phyloP scores from a whole-genome alignment of 2,329 filamentous ascomycete species.

The Emydomyces testavorans region DNA sequence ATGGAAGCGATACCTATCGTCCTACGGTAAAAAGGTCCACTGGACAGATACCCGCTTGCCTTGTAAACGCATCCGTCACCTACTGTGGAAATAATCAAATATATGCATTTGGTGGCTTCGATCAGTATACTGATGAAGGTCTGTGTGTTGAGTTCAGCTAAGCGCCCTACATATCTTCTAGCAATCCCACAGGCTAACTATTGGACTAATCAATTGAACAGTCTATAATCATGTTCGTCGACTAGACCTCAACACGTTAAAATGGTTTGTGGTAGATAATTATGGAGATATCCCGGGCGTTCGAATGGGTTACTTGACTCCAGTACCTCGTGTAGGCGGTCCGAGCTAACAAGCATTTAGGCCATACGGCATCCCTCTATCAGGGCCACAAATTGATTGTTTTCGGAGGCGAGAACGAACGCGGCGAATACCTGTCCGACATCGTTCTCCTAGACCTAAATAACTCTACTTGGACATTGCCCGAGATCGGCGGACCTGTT shows the following conservation, averaged over 20 bases:
- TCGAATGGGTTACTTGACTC: constrained; percentile 63
- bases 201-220: constrained; percentile 19
- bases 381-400: constrained; percentile 91
- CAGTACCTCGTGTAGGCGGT: background rate
- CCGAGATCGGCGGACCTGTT: constrained; percentile 68
- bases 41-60: constrained; percentile 74
- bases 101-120: constrained; percentile 95
- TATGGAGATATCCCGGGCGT: constrained; percentile 97
- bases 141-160: constrained; percentile 9
- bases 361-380: constrained; percentile 89
- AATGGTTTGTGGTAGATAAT: constrained; percentile 95
- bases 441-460: constrained; percentile 92
- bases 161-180: background rate
- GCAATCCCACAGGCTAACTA: constrained; percentile 8
- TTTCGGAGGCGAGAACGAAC: constrained; percentile 96
- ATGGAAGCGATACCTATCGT: constrained; percentile 60
- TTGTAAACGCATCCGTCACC: constrained; percentile 98
- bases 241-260: constrained; percentile 73
- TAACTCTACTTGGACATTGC: constrained; percentile 90
- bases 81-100: constrained; percentile 96
- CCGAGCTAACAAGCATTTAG: constrained; percentile 35
- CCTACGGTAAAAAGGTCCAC: constrained; percentile 71
- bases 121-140: constrained; percentile 95
- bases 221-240: constrained; percentile 95
- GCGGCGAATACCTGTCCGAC: constrained; percentile 87